Evolutionary conservation across 768 basidiomycete species (phyloP).

Genomic region (Trametes villosa): DNA sequence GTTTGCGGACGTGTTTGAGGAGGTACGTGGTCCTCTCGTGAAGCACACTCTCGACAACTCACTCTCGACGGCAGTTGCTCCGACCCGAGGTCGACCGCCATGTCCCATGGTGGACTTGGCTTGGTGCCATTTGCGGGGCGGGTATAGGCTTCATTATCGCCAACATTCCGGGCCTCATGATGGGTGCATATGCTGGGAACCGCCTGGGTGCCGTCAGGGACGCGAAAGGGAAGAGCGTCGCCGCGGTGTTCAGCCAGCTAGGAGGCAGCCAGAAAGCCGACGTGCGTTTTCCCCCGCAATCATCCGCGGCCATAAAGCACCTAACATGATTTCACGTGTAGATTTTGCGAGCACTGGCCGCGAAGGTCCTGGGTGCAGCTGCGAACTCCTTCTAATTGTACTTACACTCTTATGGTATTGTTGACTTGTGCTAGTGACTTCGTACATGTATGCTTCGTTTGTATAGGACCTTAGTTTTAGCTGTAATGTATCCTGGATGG

Average conservation of each 20-base stretch:
- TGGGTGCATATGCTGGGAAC: slow-evolving; percentile 88
- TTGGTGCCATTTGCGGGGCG: slow-evolving; percentile 73
- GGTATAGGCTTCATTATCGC: slow-evolving; percentile 56
- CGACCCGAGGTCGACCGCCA: slow-evolving; percentile 80
- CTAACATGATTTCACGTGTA: slow-evolving; percentile 32
- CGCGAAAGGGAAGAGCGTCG: slow-evolving; percentile 93
- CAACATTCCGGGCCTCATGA: slow-evolving; percentile 84
- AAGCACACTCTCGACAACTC: not conserved
- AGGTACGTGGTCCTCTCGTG: slow-evolving; percentile 50
- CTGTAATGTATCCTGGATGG: no score
- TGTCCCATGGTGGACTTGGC: slow-evolving; percentile 75
- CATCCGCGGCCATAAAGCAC: not conserved
- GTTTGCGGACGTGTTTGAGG: slow-evolving; percentile 91
- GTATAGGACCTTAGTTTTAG: no score
- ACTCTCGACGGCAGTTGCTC: slow-evolving; percentile 52
- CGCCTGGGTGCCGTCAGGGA: slow-evolving; percentile 90
- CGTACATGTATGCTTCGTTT: not conserved
- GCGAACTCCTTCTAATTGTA: slow-evolving; percentile 30
- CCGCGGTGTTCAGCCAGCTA: slow-evolving; percentile 81
- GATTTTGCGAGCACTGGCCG: slow-evolving; percentile 81
- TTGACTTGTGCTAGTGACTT: not conserved
- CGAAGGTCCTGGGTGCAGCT: slow-evolving; percentile 81
- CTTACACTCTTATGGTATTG: not conserved
- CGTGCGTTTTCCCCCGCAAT: slow-evolving; percentile 45
- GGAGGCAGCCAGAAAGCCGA: slow-evolving; percentile 84